These are phyloP conservation scores for Fraxinus sp. DNA, from an alignment of 305 asterid genomes.

Conservation along the genomic window DNA sequence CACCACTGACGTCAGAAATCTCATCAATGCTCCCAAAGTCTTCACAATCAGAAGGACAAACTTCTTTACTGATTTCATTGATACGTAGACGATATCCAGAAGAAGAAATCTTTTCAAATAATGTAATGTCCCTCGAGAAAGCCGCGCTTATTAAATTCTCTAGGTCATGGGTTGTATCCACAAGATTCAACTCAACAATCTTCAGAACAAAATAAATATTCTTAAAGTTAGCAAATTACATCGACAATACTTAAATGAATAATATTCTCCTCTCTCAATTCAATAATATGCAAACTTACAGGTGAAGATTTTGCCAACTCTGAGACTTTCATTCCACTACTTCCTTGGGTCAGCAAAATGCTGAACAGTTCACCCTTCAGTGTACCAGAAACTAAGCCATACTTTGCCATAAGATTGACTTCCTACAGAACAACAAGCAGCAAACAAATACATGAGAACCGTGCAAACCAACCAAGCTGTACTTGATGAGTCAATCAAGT, in stretches of 20 bases:
- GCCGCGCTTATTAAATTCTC: constrained; percentile 62
- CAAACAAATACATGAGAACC: not conserved
- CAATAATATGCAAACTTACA: constrained; percentile 48
- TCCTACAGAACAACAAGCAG: constrained; percentile 51
- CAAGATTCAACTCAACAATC: constrained; percentile 72
- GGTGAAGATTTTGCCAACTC: constrained; percentile 70
- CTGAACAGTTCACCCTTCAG: constrained; percentile 83
- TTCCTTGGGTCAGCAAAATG: constrained; percentile 65
- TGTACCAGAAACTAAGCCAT: constrained; percentile 74
- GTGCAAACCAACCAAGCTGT: not conserved
- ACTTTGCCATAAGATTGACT: constrained; percentile 66
- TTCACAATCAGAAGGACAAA: constrained; percentile 60
- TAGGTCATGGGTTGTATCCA: constrained; percentile 43
- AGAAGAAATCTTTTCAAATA: constrained; percentile 88
- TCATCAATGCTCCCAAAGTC: constrained; percentile 69
- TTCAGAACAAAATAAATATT: constrained; percentile 37
- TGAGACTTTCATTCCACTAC: constrained; percentile 68
- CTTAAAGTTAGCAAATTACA: constrained; percentile 23
- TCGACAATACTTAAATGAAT: constrained; percentile 1
- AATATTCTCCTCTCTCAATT: constrained; percentile 14
- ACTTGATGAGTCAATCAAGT: not conserved
- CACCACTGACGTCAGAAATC: constrained; percentile 60
- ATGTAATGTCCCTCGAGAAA: constrained; percentile 76
- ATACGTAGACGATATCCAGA: constrained; percentile 81
- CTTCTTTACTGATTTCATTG: constrained; percentile 54